These are phyloP conservation scores for Monosporascus sp. DNA, from an alignment of 2,329 filamentous ascomycete genomes.

Conservation along the genomic window DNA sequence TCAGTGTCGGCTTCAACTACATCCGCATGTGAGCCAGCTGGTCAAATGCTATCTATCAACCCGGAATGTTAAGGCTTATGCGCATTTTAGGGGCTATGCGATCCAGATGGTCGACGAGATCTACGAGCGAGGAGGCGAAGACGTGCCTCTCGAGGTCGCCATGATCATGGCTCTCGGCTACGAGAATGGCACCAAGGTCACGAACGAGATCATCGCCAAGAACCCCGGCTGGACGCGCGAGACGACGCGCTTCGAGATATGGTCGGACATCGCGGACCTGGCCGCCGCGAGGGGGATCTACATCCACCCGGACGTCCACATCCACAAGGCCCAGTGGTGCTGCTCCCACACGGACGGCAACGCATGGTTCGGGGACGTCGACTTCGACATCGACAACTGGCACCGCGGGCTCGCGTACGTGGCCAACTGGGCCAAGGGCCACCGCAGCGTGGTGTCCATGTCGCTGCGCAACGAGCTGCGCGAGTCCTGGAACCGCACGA, in stretches of 20 bases:
- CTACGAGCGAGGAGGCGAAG: conserved; percentile 31
- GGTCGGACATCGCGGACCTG: conserved; percentile 31
- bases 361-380: conserved; percentile 49
- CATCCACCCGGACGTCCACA: conserved; percentile 36
- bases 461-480: conserved; percentile 38
- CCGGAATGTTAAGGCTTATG: conserved; percentile 3
- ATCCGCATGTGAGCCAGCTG: conserved; percentile 37
- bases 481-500: conserved; percentile 28
- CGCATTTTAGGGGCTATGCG: conserved; percentile 38
- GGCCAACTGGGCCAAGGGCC: conserved; percentile 35
- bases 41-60: background rate
- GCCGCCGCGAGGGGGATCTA: conserved; percentile 29
- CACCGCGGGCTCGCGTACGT: conserved; percentile 49
- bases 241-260: conserved; percentile 42
- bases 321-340: conserved; percentile 37
- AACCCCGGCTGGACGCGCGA: conserved; percentile 44
- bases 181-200: conserved; percentile 42
- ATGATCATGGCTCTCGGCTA: conserved; percentile 37
- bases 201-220: conserved; percentile 40
- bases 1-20: conserved; percentile 49
- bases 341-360: conserved; percentile 46
- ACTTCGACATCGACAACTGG: conserved; percentile 51
- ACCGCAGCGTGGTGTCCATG: conserved; percentile 35
- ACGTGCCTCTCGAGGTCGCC: conserved; percentile 33
- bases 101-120: conserved; percentile 52